Percentiles rank a stretch among this genome's conserved stretches.
These are phyloP conservation scores for Pseudocercospora fijiensis DNA, from an alignment of 2,329 filamentous ascomycete species.

Conservation along the genomic window DNA sequence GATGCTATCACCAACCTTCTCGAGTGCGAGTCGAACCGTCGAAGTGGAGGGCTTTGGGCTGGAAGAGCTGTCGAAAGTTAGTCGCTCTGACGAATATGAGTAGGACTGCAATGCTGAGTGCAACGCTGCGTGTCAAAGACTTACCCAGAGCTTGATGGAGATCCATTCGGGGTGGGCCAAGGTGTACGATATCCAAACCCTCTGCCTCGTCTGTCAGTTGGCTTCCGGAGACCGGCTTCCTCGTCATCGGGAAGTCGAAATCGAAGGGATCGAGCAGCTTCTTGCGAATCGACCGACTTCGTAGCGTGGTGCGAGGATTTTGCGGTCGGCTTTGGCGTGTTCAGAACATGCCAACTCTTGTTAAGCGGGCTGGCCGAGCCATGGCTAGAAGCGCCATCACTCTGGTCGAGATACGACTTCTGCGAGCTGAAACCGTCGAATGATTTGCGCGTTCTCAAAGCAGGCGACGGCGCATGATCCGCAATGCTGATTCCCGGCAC, in stretches of 20 bases:
- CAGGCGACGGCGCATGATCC: not conserved
- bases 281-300: not conserved
- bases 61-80: not conserved
- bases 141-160: not conserved
- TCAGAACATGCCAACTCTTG: not conserved
- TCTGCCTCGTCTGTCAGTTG: not conserved
- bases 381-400: not conserved
- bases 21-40: slow-evolving; percentile 16
- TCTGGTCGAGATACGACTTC: not conserved
- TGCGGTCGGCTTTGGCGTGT: not conserved
- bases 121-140: not conserved
- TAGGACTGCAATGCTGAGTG: not conserved
- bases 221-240: not conserved
- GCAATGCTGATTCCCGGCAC: slow-evolving; percentile 4
- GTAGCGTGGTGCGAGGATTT: not conserved
- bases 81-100: not conserved
- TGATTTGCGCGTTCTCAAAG: not conserved
- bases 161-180: not conserved
- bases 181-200: not conserved
- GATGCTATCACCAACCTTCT: slow-evolving; percentile 25
- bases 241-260: not conserved
- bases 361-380: not conserved
- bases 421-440: not conserved
- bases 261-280: not conserved
- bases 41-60: slow-evolving; percentile 2